These are phyloP conservation scores for Amanita thiersii DNA, from an alignment of 768 basidiomycete genomes.

Conservation along the genomic window DNA sequence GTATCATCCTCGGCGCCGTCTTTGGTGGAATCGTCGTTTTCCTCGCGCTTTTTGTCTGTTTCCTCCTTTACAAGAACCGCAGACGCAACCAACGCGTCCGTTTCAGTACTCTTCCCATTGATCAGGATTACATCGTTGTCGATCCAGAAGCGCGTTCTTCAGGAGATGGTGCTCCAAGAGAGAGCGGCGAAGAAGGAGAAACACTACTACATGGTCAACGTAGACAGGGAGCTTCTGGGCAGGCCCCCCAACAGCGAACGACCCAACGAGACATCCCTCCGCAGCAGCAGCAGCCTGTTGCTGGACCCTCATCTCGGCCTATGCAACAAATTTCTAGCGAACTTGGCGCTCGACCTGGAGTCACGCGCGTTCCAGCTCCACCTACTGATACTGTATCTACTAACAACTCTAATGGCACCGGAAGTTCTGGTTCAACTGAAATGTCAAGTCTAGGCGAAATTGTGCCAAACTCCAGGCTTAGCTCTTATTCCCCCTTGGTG, in stretches of 20 bases:
- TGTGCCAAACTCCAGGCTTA: conserved; percentile 33
- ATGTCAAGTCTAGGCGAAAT: conserved; percentile 13
- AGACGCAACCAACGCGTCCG: conserved; percentile 14
- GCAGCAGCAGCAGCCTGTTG: conserved; percentile 7
- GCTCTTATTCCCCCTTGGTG: conserved; percentile 22
- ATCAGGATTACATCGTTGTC: conserved; percentile 32
- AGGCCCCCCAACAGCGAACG: neutral
- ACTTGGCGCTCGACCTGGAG: conserved; percentile 20
- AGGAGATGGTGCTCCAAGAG: conserved; percentile 63
- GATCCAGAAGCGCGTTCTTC: conserved; percentile 27
- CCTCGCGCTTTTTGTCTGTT: conserved; percentile 37
- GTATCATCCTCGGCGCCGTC: conserved; percentile 52
- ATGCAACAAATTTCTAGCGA: conserved; percentile 1
- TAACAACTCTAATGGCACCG: conserved; percentile 3
- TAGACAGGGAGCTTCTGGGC: neutral
- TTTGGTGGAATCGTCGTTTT: conserved; percentile 42
- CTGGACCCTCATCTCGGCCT: conserved; percentile 2
- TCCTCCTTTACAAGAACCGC: conserved; percentile 21
- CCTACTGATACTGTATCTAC: conserved; percentile 4
- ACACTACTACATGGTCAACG: conserved; percentile 44
- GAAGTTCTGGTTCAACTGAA: conserved; percentile 6
- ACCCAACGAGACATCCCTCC: conserved; percentile 6
- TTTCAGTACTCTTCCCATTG: conserved; percentile 25
- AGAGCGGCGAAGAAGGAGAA: conserved; percentile 64
- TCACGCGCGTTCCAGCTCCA: conserved; percentile 31